Conservation (phyloP, 768 basidiomycete genomes). For the Rhizopogon salebrosus region DNA sequence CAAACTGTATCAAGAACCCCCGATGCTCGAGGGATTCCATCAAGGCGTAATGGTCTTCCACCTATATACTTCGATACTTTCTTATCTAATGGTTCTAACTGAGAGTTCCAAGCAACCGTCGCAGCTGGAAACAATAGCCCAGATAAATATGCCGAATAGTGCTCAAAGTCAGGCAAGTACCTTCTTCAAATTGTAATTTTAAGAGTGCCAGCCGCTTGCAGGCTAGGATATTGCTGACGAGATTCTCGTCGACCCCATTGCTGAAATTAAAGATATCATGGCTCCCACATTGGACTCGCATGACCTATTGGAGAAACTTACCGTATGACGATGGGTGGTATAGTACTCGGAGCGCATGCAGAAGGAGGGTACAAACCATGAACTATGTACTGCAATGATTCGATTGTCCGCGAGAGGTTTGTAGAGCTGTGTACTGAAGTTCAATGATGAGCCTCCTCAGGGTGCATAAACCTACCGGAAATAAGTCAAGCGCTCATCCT, state of each 20-base stretch:
- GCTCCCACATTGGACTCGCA: neutral
- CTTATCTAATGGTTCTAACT: conserved; percentile 55
- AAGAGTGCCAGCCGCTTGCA: conserved; percentile 66
- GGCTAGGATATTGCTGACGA: conserved; percentile 61
- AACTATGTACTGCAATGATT: conserved; percentile 70
- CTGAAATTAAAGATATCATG: conserved; percentile 26
- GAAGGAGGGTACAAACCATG: conserved; percentile 62
- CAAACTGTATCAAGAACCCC: conserved; percentile 69
- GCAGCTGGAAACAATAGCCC: conserved; percentile 41
- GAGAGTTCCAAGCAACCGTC: conserved; percentile 55
- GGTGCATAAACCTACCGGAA: conserved; percentile 41
- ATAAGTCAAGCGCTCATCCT: conserved; percentile 44
- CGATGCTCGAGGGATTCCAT: conserved; percentile 70
- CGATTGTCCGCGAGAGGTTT: conserved; percentile 72
- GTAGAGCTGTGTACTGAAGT: conserved; percentile 46
- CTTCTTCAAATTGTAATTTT: conserved; percentile 58
- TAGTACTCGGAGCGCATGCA: conserved; percentile 38
- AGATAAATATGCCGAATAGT: neutral
- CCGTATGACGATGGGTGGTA: conserved; percentile 55
- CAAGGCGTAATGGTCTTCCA: conserved; percentile 65
- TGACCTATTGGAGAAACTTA: conserved; percentile 19
- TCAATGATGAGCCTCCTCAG: neutral
- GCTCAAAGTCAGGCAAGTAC: conserved; percentile 25
- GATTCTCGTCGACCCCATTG: conserved; percentile 65
- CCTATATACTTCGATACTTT: conserved; percentile 65